Evolutionary conservation across 2,329 filamentous ascomycete species (phyloP), one percentile per base, ranked within the genome.

Genomic region (Cladorrhinum sp.): DNA sequence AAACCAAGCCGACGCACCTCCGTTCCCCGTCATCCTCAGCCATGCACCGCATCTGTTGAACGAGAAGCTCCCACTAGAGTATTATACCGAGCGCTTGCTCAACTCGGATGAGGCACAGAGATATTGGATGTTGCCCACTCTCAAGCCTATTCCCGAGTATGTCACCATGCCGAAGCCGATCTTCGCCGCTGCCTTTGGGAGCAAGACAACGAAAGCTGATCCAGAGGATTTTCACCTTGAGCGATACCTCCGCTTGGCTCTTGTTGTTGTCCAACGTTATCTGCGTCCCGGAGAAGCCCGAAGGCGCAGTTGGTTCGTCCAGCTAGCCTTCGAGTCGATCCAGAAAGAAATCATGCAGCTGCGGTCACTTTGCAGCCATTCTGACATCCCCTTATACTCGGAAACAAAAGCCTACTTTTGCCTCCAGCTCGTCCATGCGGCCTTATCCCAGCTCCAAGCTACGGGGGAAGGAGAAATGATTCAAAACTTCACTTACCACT

Each of bases 251-350:
- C 58, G 62, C 2, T 58, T 65, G 36, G 58, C 58, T 0, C 60
- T 65, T n/a, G 56, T 48, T 13, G 55, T 66, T 1, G 62, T 65
- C 7, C 61, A 64, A 27, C 60, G 61, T 1, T 66, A 61, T 49
- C 58, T 65, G n/a, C 58, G 54, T 1, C 48, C 54, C 1, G 58
- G 58, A 13, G 62, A 62, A 32, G 59, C 57, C 4, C 59, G 60
- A 2, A 54, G 59, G 10, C 63, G 65, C 25, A 64, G 61, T 38
- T 65, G 63, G 62, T 65, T 67, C 23, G 60, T 65, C 54, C 48
- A 65, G 24, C 48, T 59, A 23, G 65, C 58, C 2, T 67, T 67
- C 20, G 53, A 50, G 20, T 12, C 59, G 23, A 52, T 65, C 3
- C 54, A 62, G 20, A 50, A 56, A 22, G 52, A 62, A 3, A 62